A percentile compares a stretch with the other conserved stretches of the same genome.
phyloP scores from a whole-genome alignment of 305 asterid genomes.

The Ruellia speciosa region DNA sequence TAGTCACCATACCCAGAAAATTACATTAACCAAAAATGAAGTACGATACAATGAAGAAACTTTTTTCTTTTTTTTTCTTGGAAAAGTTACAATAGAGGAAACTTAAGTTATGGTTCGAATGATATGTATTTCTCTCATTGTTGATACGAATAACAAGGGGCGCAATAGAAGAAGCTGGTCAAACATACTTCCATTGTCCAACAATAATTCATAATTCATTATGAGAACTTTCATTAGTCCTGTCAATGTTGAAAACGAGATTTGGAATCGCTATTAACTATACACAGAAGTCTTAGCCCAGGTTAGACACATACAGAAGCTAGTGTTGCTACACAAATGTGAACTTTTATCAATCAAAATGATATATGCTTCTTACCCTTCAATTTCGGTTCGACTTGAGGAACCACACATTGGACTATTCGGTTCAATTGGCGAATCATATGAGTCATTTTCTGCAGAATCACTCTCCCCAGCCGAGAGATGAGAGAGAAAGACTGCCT shows the following conservation, averaged over 20 bases:
- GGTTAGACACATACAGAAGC: not conserved
- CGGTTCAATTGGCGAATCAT: slow-evolving; percentile 76
- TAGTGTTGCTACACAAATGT: not conserved
- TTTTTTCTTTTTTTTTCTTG: slow-evolving; percentile 2
- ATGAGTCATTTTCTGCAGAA: slow-evolving; percentile 69
- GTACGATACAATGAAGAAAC: not conserved
- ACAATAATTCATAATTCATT: not conserved
- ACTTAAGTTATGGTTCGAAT: no score
- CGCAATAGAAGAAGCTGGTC: slow-evolving; percentile 3
- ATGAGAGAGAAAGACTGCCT: slow-evolving; percentile 62
- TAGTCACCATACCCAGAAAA: slow-evolving; percentile 14
- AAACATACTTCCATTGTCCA: slow-evolving; percentile 10
- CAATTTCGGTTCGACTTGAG: slow-evolving; percentile 53
- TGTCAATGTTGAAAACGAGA: slow-evolving; percentile 9
- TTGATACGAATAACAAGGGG: slow-evolving; percentile 11
- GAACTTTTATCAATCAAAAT: slow-evolving; percentile 9
- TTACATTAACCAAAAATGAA: not conserved
- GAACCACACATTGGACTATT: slow-evolving; percentile 61
- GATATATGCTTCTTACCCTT: slow-evolving; percentile 45
- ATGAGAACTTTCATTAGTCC: slow-evolving; percentile 10
- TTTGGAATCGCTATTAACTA: slow-evolving; percentile 15
- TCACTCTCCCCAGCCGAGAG: slow-evolving; percentile 67
- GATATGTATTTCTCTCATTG: no score
- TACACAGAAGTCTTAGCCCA: not conserved
- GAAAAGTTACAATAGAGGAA: no score